A percentile compares a stretch with the other conserved stretches of the same genome.
These are phyloP conservation scores for Fusarium luffae DNA, from an alignment of 2,329 filamentous ascomycete species.

Conservation along the genomic window DNA sequence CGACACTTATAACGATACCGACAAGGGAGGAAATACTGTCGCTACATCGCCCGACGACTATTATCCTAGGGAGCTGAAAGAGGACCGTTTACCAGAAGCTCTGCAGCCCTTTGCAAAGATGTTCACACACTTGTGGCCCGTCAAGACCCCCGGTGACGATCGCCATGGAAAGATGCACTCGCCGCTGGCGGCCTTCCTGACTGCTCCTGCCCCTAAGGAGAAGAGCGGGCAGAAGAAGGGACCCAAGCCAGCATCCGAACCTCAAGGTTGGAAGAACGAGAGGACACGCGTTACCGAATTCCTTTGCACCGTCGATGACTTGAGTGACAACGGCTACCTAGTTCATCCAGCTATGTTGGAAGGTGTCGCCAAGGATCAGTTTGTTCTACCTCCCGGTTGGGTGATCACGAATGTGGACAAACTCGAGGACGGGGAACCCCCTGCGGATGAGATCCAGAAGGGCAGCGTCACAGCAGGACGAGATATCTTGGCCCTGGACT, in stretches of 20 bases:
- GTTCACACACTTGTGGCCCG: constrained; percentile 89
- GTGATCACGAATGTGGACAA: constrained; percentile 77
- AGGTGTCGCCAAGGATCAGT: constrained; percentile 64
- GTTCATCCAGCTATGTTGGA: constrained; percentile 82
- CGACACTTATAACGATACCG: constrained; percentile 56
- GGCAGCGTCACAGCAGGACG: constrained; percentile 88
- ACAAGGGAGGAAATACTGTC: constrained; percentile 46
- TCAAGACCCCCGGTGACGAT: constrained; percentile 87
- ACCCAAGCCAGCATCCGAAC: constrained; percentile 70
- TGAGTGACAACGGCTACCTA: constrained; percentile 85
- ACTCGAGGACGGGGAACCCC: constrained; percentile 73
- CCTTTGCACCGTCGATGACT: constrained; percentile 76
- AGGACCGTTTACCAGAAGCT: constrained; percentile 62
- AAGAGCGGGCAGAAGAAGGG: constrained; percentile 67
- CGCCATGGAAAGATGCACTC: constrained; percentile 85
- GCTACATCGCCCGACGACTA: constrained; percentile 67
- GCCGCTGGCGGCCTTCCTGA: constrained; percentile 85
- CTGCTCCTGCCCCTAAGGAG: constrained; percentile 76
- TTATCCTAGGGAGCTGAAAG: constrained; percentile 65
- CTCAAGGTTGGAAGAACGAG: constrained; percentile 76
- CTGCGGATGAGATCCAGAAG: constrained; percentile 76
- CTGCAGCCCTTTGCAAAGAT: constrained; percentile 79
- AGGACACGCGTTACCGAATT: constrained; percentile 86
- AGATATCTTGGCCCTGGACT: constrained; percentile 85
- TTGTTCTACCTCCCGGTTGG: constrained; percentile 77